Evolutionary conservation across 2,329 filamentous ascomycete genomes (phyloP).

Genomic region (Ceratocystis cacaofunesta): DNA sequence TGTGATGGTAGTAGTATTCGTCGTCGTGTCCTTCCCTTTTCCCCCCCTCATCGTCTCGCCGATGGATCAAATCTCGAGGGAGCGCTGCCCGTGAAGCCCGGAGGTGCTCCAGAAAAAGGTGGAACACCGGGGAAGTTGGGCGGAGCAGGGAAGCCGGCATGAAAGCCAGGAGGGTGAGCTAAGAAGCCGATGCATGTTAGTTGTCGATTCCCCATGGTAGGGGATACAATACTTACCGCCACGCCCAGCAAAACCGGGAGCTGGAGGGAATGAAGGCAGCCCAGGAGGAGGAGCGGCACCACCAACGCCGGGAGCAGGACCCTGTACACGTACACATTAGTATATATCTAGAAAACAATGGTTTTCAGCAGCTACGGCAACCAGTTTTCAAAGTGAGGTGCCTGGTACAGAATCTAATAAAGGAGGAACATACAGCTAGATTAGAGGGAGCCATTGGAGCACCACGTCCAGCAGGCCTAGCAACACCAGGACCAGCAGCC

Average conservation of each 20-base stretch:
- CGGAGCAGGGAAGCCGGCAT: conserved; percentile 34
- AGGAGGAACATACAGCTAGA: conserved; percentile 46
- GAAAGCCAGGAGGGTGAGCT: conserved; percentile 33
- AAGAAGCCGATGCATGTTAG: too few relatives aligned
- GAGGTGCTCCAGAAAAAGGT: conserved; percentile 33
- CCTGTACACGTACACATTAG: conserved; percentile 26
- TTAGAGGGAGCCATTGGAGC: conserved; percentile 50
- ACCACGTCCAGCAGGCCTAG: conserved; percentile 79
- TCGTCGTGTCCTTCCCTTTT: conserved; percentile 8
- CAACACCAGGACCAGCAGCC: conserved; percentile 73
- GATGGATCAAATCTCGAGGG: conserved; percentile 66
- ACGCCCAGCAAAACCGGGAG: conserved; percentile 38
- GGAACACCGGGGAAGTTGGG: conserved; percentile 28
- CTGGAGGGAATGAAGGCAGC: conserved; percentile 39
- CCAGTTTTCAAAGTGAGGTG: background rate
- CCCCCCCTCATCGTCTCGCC: conserved; percentile 37
- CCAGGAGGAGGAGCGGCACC: conserved; percentile 50
- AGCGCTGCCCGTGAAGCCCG: conserved; percentile 38
- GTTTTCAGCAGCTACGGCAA: background rate
- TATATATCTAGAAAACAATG: background rate
- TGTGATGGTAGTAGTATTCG: background rate
- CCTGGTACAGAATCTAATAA: too few relatives aligned
- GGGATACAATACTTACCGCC: conserved; percentile 33
- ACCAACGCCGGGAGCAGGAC: conserved; percentile 78
- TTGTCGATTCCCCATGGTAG: too few relatives aligned